phyloP scores from a whole-genome alignment of 768 basidiomycete genomes.

The Pulveroboletus sp. region DNA sequence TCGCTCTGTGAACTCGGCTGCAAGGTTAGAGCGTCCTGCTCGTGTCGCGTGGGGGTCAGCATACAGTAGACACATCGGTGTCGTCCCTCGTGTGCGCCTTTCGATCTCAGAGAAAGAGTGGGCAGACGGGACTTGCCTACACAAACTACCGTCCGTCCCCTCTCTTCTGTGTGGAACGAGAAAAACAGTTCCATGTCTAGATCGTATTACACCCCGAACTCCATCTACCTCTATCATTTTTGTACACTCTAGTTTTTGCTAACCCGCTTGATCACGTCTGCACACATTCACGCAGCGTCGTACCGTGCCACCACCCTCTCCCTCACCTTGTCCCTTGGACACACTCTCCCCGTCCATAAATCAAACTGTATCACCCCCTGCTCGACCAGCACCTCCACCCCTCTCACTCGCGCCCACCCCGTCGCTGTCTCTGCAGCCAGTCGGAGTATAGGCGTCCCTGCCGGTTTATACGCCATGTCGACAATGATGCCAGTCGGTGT shows the following conservation, averaged over 20 bases:
- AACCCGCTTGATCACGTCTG: not conserved
- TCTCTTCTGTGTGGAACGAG: no score
- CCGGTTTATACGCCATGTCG: slow-evolving; percentile 94
- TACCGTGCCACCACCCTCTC: slow-evolving; percentile 48
- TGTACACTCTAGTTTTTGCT: no score
- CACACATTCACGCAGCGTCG: not conserved
- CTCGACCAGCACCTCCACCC: slow-evolving; percentile 81
- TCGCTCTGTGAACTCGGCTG: no score
- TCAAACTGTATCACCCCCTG: slow-evolving; percentile 86
- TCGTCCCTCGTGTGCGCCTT: no score
- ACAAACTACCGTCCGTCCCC: no score
- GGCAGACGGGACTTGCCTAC: no score
- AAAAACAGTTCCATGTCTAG: not conserved
- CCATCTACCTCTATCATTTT: no score
- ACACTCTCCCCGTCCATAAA: slow-evolving; percentile 69
- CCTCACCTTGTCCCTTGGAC: slow-evolving; percentile 46
- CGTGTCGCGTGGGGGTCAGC: no score
- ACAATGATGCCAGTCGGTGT: slow-evolving; percentile 70
- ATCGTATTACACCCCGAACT: not conserved
- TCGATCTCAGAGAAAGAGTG: no score
- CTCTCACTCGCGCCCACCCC: slow-evolving; percentile 70
- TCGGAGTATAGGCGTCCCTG: slow-evolving; percentile 71
- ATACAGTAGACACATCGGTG: no score
- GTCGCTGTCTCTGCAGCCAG: slow-evolving; percentile 50
- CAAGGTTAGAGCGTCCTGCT: no score